Evolutionary conservation across 371 early-diverging fungal genomes (phyloP), one percentile per base, ranked within the genome.

Genomic region (Syncephalastrum monosporum): DNA sequence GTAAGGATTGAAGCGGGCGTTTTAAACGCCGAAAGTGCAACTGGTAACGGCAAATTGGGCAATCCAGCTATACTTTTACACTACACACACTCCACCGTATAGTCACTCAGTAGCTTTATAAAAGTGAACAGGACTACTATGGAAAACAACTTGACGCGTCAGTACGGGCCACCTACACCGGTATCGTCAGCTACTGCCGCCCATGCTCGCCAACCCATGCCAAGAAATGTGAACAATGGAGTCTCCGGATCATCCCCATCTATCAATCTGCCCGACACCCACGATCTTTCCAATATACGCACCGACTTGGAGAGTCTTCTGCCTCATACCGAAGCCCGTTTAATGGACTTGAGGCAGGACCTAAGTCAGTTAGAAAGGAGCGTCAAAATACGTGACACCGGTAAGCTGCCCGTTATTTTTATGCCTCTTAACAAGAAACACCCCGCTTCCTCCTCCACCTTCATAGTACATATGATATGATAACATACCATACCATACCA

Each of bases 221-320:
- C 59, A 33, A 54, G 53, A 53, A 59, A 53, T 59, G n/a, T 19
- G 13, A 50, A 41, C n/a, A 52, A 45, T 24, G 29, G 57, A 25
- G 19, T 54, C 21, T 24, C 44, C 44, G 61, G 65, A 44, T 53
- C 63, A 19, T 69, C 69, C 29, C 60, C 67, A 23, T 45, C 60
- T 43, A 60, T 55, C 29, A 56, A 49, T 41, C 68, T 77, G 50
- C 77, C 77, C 3, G 69, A 62, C 17, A 53, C 69, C 8, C 60
- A 54, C 15, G 78, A 77, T 38, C 63, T 77, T 3, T 42, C 68
- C 38, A 61, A 59, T 27, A 74, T 77, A 45, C 72, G 72, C 50
- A 58, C 68, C 47, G 73, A 74, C 56, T 55, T 77, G 43, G 75
- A 77, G 54, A 49, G 67, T 17, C 43, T 77, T 7, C 50, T 72